Conservation (phyloP, 2,329 filamentous ascomycete species). For the Ophiocordyceps australis region DNA sequence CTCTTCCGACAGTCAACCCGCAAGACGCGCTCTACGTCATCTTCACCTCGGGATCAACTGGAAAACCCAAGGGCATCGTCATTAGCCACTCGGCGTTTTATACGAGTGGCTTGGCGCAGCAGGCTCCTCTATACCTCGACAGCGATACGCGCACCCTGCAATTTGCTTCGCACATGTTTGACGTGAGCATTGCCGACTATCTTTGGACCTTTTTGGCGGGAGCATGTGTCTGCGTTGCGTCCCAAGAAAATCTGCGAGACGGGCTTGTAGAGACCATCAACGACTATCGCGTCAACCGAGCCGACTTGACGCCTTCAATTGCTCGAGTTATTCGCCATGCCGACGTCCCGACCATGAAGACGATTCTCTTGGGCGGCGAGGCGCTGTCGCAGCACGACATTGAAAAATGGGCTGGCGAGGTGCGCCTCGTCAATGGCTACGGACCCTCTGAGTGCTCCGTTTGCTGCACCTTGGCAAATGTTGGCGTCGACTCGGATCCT, state of each 20-base stretch:
- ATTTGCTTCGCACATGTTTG: conserved; percentile 2
- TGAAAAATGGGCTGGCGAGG: conserved; percentile 1
- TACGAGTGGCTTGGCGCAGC: conserved; percentile 1
- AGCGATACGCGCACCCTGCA: background rate
- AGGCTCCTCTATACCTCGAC: background rate
- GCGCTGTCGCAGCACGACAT: conserved; percentile 1
- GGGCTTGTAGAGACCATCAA: background rate
- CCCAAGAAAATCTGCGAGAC: background rate
- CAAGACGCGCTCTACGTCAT: conserved; percentile 1
- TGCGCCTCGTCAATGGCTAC: conserved; percentile 1
- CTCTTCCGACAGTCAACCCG: background rate
- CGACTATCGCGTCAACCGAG: background rate
- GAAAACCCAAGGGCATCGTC: conserved; percentile 1
- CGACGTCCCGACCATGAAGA: background rate
- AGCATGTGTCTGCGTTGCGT: conserved; percentile 2
- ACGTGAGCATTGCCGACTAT: conserved; percentile 1
- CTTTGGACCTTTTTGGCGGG: conserved; percentile 2
- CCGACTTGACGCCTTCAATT: conserved; percentile 1
- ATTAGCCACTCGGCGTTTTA: background rate
- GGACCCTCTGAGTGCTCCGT: conserved; percentile 3
- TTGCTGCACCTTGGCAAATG: conserved; percentile 1
- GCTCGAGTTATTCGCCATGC: background rate
- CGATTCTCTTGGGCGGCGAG: conserved; percentile 1
- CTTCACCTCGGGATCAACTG: conserved; percentile 2
- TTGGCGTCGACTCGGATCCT: background rate